A percentile compares a stretch with the other conserved stretches of the same genome.
Conservation (phyloP, 2,329 filamentous ascomycete species). For the Colletotrichum sp. region DNA sequence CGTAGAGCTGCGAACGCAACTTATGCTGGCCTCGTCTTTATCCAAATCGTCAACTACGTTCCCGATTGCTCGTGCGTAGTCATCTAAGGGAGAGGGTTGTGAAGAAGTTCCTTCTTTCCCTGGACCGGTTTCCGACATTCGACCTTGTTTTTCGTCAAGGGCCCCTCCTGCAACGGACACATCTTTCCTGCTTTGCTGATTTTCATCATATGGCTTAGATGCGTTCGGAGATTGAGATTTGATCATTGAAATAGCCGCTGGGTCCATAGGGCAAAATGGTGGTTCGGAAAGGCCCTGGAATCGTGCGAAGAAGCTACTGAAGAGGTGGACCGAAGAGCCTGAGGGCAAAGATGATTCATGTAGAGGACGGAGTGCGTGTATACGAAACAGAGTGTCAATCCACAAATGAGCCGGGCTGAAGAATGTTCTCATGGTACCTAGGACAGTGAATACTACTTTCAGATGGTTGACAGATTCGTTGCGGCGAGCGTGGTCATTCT, state of each 20-base stretch:
- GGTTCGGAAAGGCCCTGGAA: neutral
- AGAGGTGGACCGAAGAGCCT: neutral
- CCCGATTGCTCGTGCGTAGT: neutral
- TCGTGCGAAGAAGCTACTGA: neutral
- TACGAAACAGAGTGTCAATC: neutral
- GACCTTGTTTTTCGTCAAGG: neutral
- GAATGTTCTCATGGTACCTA: neutral
- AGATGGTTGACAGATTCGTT: neutral
- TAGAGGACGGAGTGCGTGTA: neutral
- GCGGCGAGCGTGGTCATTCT: neutral
- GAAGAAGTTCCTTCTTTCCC: neutral
- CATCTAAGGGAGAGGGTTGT: neutral
- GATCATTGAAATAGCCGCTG: neutral
- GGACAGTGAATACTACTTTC: neutral
- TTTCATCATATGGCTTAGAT: neutral
- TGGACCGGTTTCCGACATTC: neutral
- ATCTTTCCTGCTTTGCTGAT: neutral
- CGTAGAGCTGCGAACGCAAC: fast-evolving
- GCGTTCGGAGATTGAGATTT: neutral
- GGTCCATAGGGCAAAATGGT: neutral
- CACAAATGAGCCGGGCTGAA: neutral
- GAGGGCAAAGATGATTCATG: neutral
- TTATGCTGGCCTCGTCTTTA: neutral
- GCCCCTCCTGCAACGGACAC: neutral
- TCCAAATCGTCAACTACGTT: neutral